Conservation (phyloP, 306 rosid species). For the Glycine soja region DNA sequence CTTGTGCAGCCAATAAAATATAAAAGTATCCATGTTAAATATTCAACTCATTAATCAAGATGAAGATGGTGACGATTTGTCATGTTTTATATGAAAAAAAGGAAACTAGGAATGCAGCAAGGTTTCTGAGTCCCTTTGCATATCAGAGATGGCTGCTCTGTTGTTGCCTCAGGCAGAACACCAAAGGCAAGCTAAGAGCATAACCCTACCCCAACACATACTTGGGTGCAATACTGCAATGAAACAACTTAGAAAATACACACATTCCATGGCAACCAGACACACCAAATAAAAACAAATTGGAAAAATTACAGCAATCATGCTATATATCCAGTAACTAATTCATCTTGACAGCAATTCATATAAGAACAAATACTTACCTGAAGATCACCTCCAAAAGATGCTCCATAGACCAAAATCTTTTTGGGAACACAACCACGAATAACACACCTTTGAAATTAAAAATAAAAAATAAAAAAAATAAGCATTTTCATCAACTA, state of each 20-base stretch:
- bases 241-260: not conserved
- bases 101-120: not conserved
- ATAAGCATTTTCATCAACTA: slow-evolving; percentile 38
- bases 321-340: slow-evolving; percentile 7
- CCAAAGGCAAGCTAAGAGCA: slow-evolving; percentile 19
- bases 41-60: too few species aligned
- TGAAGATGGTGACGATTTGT: too few species aligned
- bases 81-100: not conserved
- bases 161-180: slow-evolving; percentile 7
- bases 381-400: slow-evolving; percentile 88
- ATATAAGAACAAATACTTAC: slow-evolving; percentile 52
- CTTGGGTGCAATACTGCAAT: slow-evolving; percentile 15
- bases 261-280: not conserved
- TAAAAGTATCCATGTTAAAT: too few species aligned
- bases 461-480: slow-evolving; percentile 40
- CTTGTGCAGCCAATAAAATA: too few species aligned
- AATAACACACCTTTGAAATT: slow-evolving; percentile 79
- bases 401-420: slow-evolving; percentile 93
- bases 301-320: too few species aligned
- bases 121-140: not conserved
- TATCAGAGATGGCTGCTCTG: slow-evolving; percentile 3
- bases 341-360: slow-evolving; percentile 32
- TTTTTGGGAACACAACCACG: slow-evolving; percentile 99
- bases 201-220: slow-evolving; percentile 2
- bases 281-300: slow-evolving; percentile 8